Conservation (phyloP, 2,329 filamentous ascomycete genomes). For the Monilinia aucupariae region DNA sequence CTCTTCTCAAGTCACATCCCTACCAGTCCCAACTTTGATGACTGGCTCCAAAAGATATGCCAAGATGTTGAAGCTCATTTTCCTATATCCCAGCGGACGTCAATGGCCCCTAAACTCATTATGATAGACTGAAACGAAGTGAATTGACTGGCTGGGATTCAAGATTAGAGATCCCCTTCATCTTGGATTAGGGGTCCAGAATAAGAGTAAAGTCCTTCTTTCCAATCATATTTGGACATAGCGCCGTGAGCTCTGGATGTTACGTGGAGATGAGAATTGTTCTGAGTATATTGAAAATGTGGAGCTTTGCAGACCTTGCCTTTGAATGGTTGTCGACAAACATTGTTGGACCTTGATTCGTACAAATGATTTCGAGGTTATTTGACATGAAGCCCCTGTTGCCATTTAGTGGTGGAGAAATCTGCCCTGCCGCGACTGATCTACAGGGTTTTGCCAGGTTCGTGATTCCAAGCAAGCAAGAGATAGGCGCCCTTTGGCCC, state of each 20-base stretch:
- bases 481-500: not conserved
- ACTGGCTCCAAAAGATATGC: not conserved
- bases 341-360: conserved; percentile 3
- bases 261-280: conserved; percentile 15
- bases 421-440: not conserved
- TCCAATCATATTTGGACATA: not conserved
- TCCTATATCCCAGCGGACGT: conserved; percentile 1
- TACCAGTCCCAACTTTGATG: conserved; percentile 6
- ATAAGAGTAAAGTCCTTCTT: not conserved
- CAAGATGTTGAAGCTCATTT: conserved; percentile 1
- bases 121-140: not conserved
- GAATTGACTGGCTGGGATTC: not conserved
- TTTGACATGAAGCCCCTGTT: not conserved
- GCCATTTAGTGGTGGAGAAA: not conserved
- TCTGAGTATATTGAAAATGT: conserved; percentile 12
- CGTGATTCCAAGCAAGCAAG: not conserved
- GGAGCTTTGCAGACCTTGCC: not conserved
- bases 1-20: conserved; percentile 4
- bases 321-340: not conserved
- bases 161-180: conserved; percentile 6
- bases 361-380: not conserved
- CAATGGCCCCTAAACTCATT: not conserved
- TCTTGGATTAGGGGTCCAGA: not conserved
- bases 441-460: not conserved
- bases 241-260: conserved; percentile 9